Evolutionary conservation across 495 filamentous ascomycete genomes (phyloP), one percentile per base, ranked within the genome.

Genomic region (Polyplosphaeria fusca): DNA sequence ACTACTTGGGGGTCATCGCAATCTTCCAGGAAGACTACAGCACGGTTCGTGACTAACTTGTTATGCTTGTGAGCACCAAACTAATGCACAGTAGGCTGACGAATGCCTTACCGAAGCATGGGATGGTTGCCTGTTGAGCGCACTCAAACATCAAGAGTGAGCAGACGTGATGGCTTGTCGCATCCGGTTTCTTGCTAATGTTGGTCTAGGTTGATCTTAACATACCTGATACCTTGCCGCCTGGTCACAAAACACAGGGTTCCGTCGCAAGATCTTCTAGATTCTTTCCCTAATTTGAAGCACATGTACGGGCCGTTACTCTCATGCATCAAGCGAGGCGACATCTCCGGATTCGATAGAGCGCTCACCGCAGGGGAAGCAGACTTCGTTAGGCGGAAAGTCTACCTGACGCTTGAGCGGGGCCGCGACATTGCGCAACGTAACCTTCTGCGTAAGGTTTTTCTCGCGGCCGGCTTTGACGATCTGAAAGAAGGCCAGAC

Each of bases 1-100:
- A 96, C 71, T 96, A 95, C 66, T 78, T 88, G 62, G 93, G 94
- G 14, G 86, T 97, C 14, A 82, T 97, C 20, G 73, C 81, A 46
- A 97, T 97, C 68, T 71, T 98, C 9, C 91, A 96, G 55, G 94
- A 97, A 69, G 86, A 96, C 58, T 98, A 98, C 63, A 74, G 73
- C 1, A 76, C 84, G 71, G 88, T 89, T 74, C 22, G 70, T 19
- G 9, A 32, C 40, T 37, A 4, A 35, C 41, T 18, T 11, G 1
- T 13, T 24, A 47, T 52, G 20, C 24, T n/a, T 42, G 11, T 16
- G 7, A 19, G 57, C 18, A 16, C n/a, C 30, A n/a, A 35, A 24
- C 44, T 38, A 28, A 27, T 35, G 2, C 19, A 24, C 26, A 9
- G 4, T 55, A 92, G 82, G 89, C 93, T 0, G 91, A 96, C 70